A percentile compares a stretch with the other conserved stretches of the same genome.
Conservation (phyloP, 257 asterid species). For the Petrea volubilis region DNA sequence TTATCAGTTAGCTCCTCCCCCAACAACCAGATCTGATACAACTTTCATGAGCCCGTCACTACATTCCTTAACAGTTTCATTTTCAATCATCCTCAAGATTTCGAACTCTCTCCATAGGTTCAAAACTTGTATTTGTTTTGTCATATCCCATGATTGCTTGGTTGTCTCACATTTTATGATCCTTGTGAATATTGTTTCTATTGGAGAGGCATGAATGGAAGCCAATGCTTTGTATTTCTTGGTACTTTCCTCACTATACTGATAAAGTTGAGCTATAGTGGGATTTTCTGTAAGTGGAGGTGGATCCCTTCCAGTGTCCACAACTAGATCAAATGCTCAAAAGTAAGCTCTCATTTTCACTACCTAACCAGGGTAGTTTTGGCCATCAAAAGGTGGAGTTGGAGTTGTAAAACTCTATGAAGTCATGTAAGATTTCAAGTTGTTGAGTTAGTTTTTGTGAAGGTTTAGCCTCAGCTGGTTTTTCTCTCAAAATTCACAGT, state of each 20-base stretch:
- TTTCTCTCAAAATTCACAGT: neutral
- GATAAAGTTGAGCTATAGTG: neutral
- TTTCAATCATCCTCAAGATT: neutral
- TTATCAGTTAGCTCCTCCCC: neutral
- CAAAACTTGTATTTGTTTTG: neutral
- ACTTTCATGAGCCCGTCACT: neutral
- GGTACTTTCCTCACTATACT: neutral
- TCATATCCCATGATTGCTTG: neutral
- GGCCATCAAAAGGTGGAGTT: neutral
- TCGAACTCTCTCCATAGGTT: neutral
- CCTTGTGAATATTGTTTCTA: neutral
- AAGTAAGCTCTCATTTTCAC: neutral
- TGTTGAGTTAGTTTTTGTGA: neutral
- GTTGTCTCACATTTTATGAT: neutral
- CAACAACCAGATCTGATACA: neutral
- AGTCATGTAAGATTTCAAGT: neutral
- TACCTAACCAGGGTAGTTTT: neutral
- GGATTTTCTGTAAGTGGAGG: neutral
- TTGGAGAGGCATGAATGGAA: neutral
- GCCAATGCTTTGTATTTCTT: neutral
- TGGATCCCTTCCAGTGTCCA: neutral
- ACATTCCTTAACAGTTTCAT: neutral
- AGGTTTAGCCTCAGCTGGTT: neutral
- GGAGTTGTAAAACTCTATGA: neutral
- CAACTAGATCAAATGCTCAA: neutral